A percentile compares a stretch with the other conserved stretches of the same genome.
These are phyloP conservation scores for Xerocomus potaroensis DNA, from an alignment of 768 basidiomycete genomes.

Conservation along the genomic window DNA sequence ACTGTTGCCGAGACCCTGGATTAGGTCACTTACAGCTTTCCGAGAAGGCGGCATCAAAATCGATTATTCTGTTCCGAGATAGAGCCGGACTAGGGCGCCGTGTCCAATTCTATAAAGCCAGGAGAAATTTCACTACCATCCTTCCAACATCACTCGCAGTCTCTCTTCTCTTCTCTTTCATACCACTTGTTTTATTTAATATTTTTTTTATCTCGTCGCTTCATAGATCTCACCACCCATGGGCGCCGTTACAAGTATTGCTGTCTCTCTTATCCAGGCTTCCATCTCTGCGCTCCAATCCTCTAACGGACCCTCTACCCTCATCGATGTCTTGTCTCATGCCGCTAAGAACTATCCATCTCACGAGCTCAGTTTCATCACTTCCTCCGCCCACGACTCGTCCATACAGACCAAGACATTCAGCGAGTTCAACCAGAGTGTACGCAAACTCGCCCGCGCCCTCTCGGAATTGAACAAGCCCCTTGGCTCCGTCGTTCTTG, in stretches of 20 bases:
- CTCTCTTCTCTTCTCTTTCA: neutral
- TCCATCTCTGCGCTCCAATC: neutral
- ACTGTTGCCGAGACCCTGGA: neutral
- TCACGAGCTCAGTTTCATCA: constrained; percentile 25
- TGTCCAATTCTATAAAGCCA: neutral
- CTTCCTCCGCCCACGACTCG: constrained; percentile 29
- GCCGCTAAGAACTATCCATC: constrained; percentile 20
- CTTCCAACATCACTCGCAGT: neutral
- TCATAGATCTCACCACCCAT: neutral
- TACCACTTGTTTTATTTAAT: too few species aligned
- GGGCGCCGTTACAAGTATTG: neutral
- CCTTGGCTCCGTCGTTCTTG: constrained; percentile 22
- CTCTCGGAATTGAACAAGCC: constrained; percentile 19
- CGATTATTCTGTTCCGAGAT: neutral
- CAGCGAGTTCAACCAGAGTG: constrained; percentile 9
- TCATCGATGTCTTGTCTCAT: constrained; percentile 20
- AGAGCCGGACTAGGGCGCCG: neutral
- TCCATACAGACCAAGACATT: constrained; percentile 27
- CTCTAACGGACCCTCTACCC: constrained; percentile 5
- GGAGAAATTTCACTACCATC: neutral
- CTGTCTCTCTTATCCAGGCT: neutral
- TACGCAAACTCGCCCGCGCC: neutral
- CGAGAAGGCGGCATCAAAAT: neutral
- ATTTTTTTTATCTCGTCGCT: neutral
- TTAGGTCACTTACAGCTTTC: neutral